Conservation (phyloP, 2,329 filamentous ascomycete species). For the Chaetomiaceae sp. region DNA sequence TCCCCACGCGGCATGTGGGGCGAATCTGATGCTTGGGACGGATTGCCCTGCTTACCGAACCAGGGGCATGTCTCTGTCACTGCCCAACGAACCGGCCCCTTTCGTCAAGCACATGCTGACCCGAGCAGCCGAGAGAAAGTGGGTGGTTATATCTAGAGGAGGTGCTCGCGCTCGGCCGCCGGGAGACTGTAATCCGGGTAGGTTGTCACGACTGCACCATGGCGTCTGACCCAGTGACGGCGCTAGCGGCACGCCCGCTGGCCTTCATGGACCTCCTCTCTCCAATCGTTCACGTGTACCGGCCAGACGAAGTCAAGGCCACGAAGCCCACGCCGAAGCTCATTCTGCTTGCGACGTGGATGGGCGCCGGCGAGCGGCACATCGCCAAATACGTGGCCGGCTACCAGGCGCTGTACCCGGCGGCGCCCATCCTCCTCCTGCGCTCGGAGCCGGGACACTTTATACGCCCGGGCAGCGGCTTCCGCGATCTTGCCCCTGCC, state of each 20-base stretch:
- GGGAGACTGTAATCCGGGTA: too few relatives aligned
- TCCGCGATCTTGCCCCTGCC: conserved; percentile 17
- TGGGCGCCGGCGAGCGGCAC: conserved; percentile 29
- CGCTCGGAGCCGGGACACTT: conserved; percentile 25
- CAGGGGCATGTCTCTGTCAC: too few relatives aligned
- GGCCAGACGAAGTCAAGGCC: conserved; percentile 25
- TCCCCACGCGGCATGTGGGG: too few relatives aligned
- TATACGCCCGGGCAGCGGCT: conserved; percentile 12
- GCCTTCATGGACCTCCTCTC: conserved; percentile 35
- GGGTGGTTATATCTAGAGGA: too few relatives aligned
- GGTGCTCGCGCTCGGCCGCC: too few relatives aligned
- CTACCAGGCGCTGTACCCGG: conserved; percentile 29
- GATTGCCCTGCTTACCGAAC: too few relatives aligned
- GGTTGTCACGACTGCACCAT: conserved; percentile 17
- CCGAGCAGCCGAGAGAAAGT: too few relatives aligned
- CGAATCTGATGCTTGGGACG: too few relatives aligned
- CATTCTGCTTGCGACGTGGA: conserved; percentile 31
- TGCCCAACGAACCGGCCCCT: too few relatives aligned
- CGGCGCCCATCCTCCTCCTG: conserved; percentile 27
- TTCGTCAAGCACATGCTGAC: too few relatives aligned
- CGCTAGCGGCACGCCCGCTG: conserved; percentile 24
- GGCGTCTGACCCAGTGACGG: conserved; percentile 22
- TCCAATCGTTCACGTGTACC: conserved; percentile 33
- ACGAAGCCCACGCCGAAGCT: conserved; percentile 21
- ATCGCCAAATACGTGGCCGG: conserved; percentile 30